Conservation (phyloP, 352 stramenopile species). For the Globisporangium alternatum region DNA sequence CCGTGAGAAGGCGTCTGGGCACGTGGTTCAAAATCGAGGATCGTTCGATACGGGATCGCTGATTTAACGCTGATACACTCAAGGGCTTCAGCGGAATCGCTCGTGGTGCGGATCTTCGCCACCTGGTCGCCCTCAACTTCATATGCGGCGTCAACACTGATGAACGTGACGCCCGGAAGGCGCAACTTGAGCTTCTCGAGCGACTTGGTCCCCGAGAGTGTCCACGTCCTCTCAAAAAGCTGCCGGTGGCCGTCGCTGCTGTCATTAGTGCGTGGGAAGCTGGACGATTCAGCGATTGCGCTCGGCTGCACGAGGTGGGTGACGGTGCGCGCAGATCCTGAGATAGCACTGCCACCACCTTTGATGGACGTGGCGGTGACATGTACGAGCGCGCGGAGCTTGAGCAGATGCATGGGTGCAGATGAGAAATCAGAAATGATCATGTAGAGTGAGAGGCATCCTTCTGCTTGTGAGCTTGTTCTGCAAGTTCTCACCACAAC, state of each 20-base stretch:
- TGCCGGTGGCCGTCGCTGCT: background rate
- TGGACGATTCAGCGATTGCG: background rate
- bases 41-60: background rate
- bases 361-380: background rate
- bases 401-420: background rate
- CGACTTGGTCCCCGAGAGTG: background rate
- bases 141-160: background rate
- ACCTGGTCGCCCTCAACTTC: background rate
- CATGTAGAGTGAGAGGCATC: no score
- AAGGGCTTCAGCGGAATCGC: background rate
- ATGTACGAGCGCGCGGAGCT: background rate
- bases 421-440: background rate
- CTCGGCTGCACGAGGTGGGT: background rate
- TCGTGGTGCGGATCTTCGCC: constrained; percentile 2
- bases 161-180: background rate
- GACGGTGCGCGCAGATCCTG: background rate
- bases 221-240: constrained; percentile 3
- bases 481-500: no score
- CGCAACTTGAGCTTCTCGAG: constrained; percentile 2
- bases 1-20: background rate
- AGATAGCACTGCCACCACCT: background rate
- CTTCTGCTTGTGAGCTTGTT: no score
- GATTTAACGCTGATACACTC: background rate
- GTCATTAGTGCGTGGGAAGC: background rate
- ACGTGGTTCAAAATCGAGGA: background rate